A percentile compares a stretch with the other conserved stretches of the same genome.
Evolutionary conservation across 352 stramenopile species (phyloP).

Genomic region (Plasmopara muralis): DNA sequence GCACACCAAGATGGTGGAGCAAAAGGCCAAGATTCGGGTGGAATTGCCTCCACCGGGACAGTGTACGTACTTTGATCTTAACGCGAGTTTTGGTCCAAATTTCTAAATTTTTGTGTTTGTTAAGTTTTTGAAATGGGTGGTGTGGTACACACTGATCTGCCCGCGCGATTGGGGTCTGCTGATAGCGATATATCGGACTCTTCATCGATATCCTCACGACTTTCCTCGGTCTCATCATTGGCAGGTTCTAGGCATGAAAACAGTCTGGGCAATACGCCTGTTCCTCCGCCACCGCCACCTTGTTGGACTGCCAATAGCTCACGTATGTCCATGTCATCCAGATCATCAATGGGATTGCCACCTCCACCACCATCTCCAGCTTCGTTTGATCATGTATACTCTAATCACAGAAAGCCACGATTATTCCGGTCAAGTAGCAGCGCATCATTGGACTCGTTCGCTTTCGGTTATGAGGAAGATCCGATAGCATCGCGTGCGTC

Average conservation of each 20-base stretch:
- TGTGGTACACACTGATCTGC: conserved; percentile 17
- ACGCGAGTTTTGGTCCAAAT: neutral
- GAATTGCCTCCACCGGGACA: conserved; percentile 70
- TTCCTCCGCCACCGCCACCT: conserved; percentile 23
- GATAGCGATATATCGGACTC: conserved; percentile 48
- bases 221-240: conserved; percentile 49
- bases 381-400: conserved; percentile 24
- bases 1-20: conserved; percentile 54
- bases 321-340: conserved; percentile 25
- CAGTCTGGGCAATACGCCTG: conserved; percentile 18
- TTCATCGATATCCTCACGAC: conserved; percentile 43
- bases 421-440: conserved; percentile 50
- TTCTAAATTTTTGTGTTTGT: conserved; percentile 4
- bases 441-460: conserved; percentile 44
- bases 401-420: conserved; percentile 25
- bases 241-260: conserved; percentile 19
- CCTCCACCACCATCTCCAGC: conserved; percentile 39
- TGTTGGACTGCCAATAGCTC: conserved; percentile 23
- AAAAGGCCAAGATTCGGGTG: conserved; percentile 55
- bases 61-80: conserved; percentile 38
- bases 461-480: conserved; percentile 30
- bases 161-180: conserved; percentile 31
- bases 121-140: conserved; percentile 50
- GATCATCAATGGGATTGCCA: conserved; percentile 28
- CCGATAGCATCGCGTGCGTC: conserved; percentile 26